Conservation (phyloP, 2,329 filamentous ascomycete genomes). For the Monilinia laxa region DNA sequence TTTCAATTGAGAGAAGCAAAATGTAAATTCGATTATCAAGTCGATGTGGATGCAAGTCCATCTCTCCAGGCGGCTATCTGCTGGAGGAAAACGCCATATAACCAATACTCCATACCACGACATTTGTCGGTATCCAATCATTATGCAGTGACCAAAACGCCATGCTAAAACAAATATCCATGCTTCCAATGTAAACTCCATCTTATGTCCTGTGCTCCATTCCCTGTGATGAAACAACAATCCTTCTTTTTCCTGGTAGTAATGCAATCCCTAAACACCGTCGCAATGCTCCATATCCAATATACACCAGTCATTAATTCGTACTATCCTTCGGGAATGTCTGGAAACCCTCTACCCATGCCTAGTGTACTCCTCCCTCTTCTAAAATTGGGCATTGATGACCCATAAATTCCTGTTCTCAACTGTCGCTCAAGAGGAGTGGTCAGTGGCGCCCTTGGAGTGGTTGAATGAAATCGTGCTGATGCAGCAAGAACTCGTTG, state of each 20-base stretch:
- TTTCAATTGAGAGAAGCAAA: neutral
- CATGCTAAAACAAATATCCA: slow-evolving; percentile 15
- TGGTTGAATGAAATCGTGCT: slow-evolving; percentile 45
- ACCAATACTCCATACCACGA: slow-evolving; percentile 17
- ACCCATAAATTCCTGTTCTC: slow-evolving; percentile 37
- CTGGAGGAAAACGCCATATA: slow-evolving; percentile 16
- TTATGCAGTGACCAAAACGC: slow-evolving; percentile 14
- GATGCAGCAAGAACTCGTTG: slow-evolving; percentile 43
- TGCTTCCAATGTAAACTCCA: slow-evolving; percentile 8
- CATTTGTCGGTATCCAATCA: slow-evolving; percentile 19
- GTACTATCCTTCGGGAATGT: slow-evolving; percentile 32
- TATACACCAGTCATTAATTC: slow-evolving; percentile 28
- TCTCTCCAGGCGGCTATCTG: slow-evolving; percentile 16
- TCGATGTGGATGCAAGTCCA: slow-evolving; percentile 4
- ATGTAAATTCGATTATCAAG: slow-evolving; percentile 1
- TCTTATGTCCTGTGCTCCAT: slow-evolving; percentile 16
- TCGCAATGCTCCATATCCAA: slow-evolving; percentile 22
- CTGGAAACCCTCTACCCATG: slow-evolving; percentile 34
- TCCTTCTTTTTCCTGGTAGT: slow-evolving; percentile 6
- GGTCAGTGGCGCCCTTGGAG: slow-evolving; percentile 46
- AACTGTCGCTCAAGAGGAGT: slow-evolving; percentile 46
- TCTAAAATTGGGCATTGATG: slow-evolving; percentile 28
- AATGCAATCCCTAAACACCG: slow-evolving; percentile 22
- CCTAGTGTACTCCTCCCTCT: slow-evolving; percentile 32
- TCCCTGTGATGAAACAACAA: slow-evolving; percentile 9